Conservation (phyloP, 495 filamentous ascomycete genomes). For the Tuber aestivum region DNA sequence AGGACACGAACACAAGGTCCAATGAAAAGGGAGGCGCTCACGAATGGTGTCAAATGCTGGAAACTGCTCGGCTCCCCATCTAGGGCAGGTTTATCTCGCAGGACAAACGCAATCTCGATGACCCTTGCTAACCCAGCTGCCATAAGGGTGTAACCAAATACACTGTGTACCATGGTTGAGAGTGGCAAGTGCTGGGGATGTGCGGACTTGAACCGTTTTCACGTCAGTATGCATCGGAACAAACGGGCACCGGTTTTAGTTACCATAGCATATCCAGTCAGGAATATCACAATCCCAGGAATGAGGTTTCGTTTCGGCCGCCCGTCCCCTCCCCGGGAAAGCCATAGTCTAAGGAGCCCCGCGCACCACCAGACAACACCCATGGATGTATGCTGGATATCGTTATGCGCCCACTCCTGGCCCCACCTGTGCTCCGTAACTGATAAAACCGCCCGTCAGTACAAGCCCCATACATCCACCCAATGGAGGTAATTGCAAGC, state of each 20-base stretch:
- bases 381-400: constrained; percentile 96
- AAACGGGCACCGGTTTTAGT: constrained; percentile 22
- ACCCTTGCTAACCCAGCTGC: constrained; percentile 74
- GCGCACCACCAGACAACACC: constrained; percentile 96
- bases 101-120: constrained; percentile 84
- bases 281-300: constrained; percentile 77
- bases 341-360: constrained; percentile 84
- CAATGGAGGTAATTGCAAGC: neutral
- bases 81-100: constrained; percentile 61
- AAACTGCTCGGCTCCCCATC: constrained; percentile 72
- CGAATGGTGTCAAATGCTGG: constrained; percentile 85
- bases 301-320: constrained; percentile 85
- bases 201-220: constrained; percentile 47
- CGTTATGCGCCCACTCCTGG: constrained; percentile 79
- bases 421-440: constrained; percentile 96
- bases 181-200: constrained; percentile 78
- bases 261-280: constrained; percentile 91
- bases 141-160: constrained; percentile 96
- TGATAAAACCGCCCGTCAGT: neutral
- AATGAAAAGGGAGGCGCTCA: constrained; percentile 49
- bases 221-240: neutral
- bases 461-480: neutral
- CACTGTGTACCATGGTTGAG: constrained; percentile 80
- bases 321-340: constrained; percentile 76
- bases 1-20: constrained; percentile 8